Evolutionary conservation across 2,329 filamentous ascomycete species (phyloP).

Genomic region (Juglanconis oblonga): DNA sequence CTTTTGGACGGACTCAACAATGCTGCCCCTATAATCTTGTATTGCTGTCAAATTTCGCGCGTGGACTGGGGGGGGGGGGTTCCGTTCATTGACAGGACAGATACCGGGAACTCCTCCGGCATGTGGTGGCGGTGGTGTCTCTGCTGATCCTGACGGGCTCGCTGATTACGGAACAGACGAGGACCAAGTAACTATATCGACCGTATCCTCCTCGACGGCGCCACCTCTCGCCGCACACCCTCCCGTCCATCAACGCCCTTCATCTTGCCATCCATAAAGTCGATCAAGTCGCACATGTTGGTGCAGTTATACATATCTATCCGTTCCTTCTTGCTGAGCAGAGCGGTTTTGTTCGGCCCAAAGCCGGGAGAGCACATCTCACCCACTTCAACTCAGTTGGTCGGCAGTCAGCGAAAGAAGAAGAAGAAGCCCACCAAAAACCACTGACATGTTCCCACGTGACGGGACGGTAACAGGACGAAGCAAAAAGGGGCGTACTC

Average conservation of each 20-base stretch:
- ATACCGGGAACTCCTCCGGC: too few species aligned
- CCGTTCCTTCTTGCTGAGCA: conserved; percentile 58
- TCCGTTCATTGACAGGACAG: too few species aligned
- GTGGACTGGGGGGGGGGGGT: too few species aligned
- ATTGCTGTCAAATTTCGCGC: too few species aligned
- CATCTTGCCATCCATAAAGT: conserved; percentile 55
- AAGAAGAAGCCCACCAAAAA: not conserved
- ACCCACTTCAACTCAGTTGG: conserved; percentile 33
- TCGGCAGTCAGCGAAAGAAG: not conserved
- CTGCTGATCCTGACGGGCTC: not conserved
- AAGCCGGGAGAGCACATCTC: conserved; percentile 64
- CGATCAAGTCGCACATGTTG: conserved; percentile 57
- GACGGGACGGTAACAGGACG: not conserved
- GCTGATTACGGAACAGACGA: not conserved
- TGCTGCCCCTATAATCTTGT: too few species aligned
- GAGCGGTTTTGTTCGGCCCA: conserved; percentile 46
- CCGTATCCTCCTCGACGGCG: not conserved
- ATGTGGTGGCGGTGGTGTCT: too few species aligned
- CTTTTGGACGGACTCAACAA: too few species aligned
- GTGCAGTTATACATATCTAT: conserved; percentile 44
- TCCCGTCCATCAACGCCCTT: conserved; percentile 23
- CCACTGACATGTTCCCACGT: too few species aligned
- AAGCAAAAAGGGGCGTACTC: not conserved
- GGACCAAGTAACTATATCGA: not conserved
- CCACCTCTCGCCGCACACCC: conserved; percentile 20